Evolutionary conservation across 2,329 filamentous ascomycete genomes (phyloP), one percentile per base, ranked within the genome.

Genomic region (Penicillium sp.): DNA sequence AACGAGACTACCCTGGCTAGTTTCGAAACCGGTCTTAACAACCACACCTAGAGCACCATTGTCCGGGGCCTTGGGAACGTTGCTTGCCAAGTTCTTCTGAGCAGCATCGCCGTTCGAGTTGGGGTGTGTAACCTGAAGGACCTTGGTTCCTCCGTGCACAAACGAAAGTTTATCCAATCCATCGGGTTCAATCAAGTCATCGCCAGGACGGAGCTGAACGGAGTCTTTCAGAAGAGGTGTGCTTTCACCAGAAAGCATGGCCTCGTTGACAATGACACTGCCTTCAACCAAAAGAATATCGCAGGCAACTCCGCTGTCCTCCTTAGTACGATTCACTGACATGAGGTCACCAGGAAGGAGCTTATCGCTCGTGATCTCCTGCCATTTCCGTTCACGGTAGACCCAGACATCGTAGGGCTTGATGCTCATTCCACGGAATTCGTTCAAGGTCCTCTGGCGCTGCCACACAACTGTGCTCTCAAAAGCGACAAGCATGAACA

Each of bases 391-490:
- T 63, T 90, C 80, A 55, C 95, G 85, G 77, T 89, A 96, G 8
- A 93, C 94, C 82, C 88, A 95, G 63, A 97, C 86, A 58, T 94
- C 89, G 73, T 97, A 97, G 11, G 94, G 95, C 80, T 99, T 96
- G 78, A 99, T 97, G 81, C 90, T 96, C 95, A 99, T 99, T 64
- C 93, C 91, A 46, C 94, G 90, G 79, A 99, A 99, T 76, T 99
- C 94, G 69, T 84, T 95, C 62, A 99, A 77, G 2, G 95, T 99
- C 63, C 93, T 84, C 82, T 99, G 94, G 57, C 94, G 87, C 78
- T 99, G 94, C 95, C 94, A 99, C 14, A 99, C 95, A 35, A 99
- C 95, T 2, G 94, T 99, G 73, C 92, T 97, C 79, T 99, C 94
- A 66, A 99, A 99, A 55, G 85, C 87, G 63, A 99, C 91, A 52